Evolutionary conservation across 139 green algal genomes (phyloP), one percentile per base, ranked within the genome.

Genomic region (Chlamydomonas sp.): DNA sequence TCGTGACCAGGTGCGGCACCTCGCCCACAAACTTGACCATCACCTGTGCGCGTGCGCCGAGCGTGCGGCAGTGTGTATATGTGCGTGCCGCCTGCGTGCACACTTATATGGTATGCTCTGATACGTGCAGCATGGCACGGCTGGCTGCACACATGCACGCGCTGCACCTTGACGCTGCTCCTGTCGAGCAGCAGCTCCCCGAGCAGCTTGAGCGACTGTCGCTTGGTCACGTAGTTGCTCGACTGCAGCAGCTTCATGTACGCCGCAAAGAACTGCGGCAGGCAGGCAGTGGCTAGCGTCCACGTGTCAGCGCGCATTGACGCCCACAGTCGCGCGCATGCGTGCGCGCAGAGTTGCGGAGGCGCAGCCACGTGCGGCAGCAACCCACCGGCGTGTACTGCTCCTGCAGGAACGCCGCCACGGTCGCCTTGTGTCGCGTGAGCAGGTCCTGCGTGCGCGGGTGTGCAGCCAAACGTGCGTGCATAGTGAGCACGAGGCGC

Each of bases 11-110:
- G 83, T 98, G 91, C 43, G 86, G 77, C 39, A 83, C 76, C 36
- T 96, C 86, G 22, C 67, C 73, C 33, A 98, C 94, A 77, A 96
- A 98, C 50, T 78, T 76, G 75, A 96, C 84, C 87, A 97, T 96
- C 58, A 91, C 85, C n/a, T n/a, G n/a, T n/a, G n/a, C n/a, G n/a
- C n/a, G n/a, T n/a, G n/a, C n/a, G n/a, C n/a, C n/a, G n/a, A n/a
- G n/a, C n/a, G n/a, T n/a, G n/a, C n/a, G n/a, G n/a, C n/a, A n/a
- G n/a, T n/a, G n/a, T n/a, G n/a, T n/a, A n/a, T n/a, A n/a, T n/a
- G n/a, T n/a, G n/a, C n/a, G n/a, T n/a, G n/a, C n/a, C n/a, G n/a
- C n/a, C n/a, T n/a, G n/a, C n/a, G n/a, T n/a, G n/a, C n/a, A n/a
- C n/a, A n/a, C n/a, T n/a, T n/a, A n/a, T n/a, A n/a, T n/a, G n/a